phyloP scores from a whole-genome alignment of 495 filamentous ascomycete species.

The Hyaloscypha bicolor region DNA sequence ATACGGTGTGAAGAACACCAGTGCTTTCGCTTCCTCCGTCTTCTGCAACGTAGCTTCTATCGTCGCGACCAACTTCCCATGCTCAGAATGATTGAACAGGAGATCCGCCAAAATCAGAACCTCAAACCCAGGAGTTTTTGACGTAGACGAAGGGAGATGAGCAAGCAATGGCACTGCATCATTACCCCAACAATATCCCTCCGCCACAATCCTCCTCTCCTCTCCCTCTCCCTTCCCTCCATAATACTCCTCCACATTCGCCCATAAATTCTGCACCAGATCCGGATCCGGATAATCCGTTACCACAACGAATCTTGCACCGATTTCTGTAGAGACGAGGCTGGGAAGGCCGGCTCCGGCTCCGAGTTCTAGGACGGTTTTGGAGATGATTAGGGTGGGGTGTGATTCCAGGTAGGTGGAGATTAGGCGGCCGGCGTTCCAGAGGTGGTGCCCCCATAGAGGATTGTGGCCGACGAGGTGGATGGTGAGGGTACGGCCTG shows the following conservation, averaged over 20 bases:
- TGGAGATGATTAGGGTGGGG: slow-evolving; percentile 57
- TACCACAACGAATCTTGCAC: slow-evolving; percentile 70
- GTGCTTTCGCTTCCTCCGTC: slow-evolving; percentile 57
- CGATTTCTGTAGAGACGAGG: slow-evolving; percentile 72
- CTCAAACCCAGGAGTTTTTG: slow-evolving; percentile 59
- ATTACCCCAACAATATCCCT: slow-evolving; percentile 83
- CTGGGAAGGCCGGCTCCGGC: slow-evolving; percentile 86
- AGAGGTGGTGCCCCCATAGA: slow-evolving; percentile 88
- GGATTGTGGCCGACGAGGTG: slow-evolving; percentile 89
- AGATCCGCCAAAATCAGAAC: slow-evolving; percentile 84
- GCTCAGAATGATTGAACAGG: slow-evolving; percentile 86
- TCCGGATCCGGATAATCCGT: slow-evolving; percentile 90
- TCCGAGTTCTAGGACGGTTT: slow-evolving; percentile 83
- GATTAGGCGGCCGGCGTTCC: slow-evolving; percentile 81
- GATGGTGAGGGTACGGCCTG: slow-evolving; percentile 66
- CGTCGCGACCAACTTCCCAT: slow-evolving; percentile 70
- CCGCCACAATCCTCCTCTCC: slow-evolving; percentile 40
- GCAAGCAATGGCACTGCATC: slow-evolving; percentile 52
- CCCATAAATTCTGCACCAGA: slow-evolving; percentile 70
- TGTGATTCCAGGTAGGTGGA: slow-evolving; percentile 74
- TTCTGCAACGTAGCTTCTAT: slow-evolving; percentile 64
- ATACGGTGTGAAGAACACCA: slow-evolving; percentile 94
- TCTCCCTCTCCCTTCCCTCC: slow-evolving; percentile 5
- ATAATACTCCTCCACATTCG: slow-evolving; percentile 62
- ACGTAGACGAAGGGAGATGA: slow-evolving; percentile 41